phyloP scores from a whole-genome alignment of 495 filamentous ascomycete species.

The Aspergillus campestris region DNA sequence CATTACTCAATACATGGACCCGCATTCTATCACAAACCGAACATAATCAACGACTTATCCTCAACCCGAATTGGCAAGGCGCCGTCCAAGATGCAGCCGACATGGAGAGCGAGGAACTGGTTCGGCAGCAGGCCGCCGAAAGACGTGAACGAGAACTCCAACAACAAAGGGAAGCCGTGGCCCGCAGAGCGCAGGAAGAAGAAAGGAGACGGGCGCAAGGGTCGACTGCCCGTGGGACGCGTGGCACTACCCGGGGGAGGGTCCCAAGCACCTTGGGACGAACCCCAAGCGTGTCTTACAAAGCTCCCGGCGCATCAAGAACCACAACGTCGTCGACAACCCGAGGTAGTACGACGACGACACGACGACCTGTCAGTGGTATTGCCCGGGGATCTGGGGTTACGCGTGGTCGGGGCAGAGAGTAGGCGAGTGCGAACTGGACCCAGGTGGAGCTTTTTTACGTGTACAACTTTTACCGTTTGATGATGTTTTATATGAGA shows the following conservation, averaged over 20 bases:
- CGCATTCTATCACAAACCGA: slow-evolving; percentile 93
- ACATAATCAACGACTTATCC: slow-evolving; percentile 87
- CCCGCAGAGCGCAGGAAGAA: slow-evolving; percentile 63
- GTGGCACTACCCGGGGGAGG: slow-evolving; percentile 36
- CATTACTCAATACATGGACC: slow-evolving; percentile 92
- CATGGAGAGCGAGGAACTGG: slow-evolving; percentile 64
- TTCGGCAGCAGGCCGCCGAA: slow-evolving; percentile 65
- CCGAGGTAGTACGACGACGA: slow-evolving; percentile 27
- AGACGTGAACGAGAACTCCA: slow-evolving; percentile 66
- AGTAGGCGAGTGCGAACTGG: slow-evolving; percentile 6
- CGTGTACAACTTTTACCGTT: slow-evolving; percentile 5
- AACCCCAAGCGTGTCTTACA: slow-evolving; percentile 30
- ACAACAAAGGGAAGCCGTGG: slow-evolving; percentile 62
- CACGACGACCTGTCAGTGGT: slow-evolving; percentile 42
- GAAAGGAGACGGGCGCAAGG: slow-evolving; percentile 45
- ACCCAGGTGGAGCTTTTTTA: background rate
- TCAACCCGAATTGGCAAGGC: slow-evolving; percentile 85
- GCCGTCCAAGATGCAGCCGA: slow-evolving; percentile 76
- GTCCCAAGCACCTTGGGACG: slow-evolving; percentile 41
- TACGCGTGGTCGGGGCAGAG: slow-evolving; percentile 32
- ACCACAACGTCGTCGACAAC: slow-evolving; percentile 23
- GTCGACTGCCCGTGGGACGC: slow-evolving; percentile 39
- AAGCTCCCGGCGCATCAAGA: slow-evolving; percentile 16
- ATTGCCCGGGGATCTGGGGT: slow-evolving; percentile 40
- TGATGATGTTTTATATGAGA: slow-evolving; percentile 3